phyloP scores from a whole-genome alignment of 2,329 filamentous ascomycete genomes.

The Colletotrichum godetiae region DNA sequence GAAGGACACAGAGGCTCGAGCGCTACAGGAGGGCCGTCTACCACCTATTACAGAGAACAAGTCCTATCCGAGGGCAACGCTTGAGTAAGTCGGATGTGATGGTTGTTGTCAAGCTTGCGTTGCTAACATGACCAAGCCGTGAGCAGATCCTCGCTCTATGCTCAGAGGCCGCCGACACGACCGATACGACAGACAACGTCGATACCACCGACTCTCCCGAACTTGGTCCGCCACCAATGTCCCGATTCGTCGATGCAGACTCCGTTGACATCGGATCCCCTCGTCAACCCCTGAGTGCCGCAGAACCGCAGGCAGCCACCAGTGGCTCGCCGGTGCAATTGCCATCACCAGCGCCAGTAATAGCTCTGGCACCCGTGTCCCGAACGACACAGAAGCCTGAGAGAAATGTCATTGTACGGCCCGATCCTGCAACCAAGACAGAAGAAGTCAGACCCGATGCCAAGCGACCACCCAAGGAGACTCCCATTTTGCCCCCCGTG shows the following conservation, averaged over 20 bases:
- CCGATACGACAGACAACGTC: conserved; percentile 52
- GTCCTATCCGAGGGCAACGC: conserved; percentile 72
- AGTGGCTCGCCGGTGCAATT: background rate
- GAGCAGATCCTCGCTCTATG: conserved; percentile 73
- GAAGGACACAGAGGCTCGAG: conserved; percentile 62
- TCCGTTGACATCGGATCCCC: conserved; percentile 65
- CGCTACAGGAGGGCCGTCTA: conserved; percentile 65
- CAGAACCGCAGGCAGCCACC: background rate
- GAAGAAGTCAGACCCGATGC: conserved; percentile 15
- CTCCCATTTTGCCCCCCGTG: conserved; percentile 1
- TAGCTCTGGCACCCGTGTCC: background rate
- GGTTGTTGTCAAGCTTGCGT: background rate
- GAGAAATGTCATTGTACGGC: conserved; percentile 20
- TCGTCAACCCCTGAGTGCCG: conserved; percentile 36
- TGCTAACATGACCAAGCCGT: conserved; percentile 54
- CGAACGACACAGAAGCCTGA: conserved; percentile 13
- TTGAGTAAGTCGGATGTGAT: conserved; percentile 65
- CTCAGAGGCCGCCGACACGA: conserved; percentile 56
- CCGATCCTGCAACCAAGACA: conserved; percentile 5
- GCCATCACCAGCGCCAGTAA: conserved; percentile 8
- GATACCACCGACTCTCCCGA: conserved; percentile 71
- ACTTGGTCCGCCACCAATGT: conserved; percentile 72
- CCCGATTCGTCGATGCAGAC: conserved; percentile 68
- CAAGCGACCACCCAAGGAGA: conserved; percentile 3
- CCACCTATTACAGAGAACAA: conserved; percentile 79